Conservation (phyloP, 2,329 filamentous ascomycete genomes). For the Talaromyces islandicus region DNA sequence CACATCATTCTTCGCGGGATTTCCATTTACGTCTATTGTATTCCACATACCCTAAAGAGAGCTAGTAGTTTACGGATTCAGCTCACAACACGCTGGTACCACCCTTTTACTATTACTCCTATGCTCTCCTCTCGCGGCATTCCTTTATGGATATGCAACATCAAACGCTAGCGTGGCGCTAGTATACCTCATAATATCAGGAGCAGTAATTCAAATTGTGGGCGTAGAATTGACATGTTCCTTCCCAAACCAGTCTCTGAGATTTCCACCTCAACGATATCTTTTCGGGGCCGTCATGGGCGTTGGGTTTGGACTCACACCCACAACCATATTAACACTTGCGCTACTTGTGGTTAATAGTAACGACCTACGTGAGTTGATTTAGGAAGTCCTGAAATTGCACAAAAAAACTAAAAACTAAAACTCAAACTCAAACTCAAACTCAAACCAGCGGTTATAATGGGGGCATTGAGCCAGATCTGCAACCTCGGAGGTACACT, state of each 20-base stretch:
- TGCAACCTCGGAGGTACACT: constrained; percentile 33
- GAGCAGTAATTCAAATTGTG: constrained; percentile 23
- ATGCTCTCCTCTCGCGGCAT: constrained; percentile 20
- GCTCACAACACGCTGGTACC: constrained; percentile 26
- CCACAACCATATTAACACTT: constrained; percentile 26
- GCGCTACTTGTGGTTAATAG: constrained; percentile 24
- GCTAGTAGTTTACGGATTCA: constrained; percentile 28
- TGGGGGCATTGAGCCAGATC: constrained; percentile 34
- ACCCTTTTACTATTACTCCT: constrained; percentile 29
- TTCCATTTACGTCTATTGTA: constrained; percentile 5
- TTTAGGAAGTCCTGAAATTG: neutral
- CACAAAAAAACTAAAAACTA: neutral
- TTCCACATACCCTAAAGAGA: constrained; percentile 33
- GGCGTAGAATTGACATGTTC: constrained; percentile 28
- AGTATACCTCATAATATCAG: constrained; percentile 24
- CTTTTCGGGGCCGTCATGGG: constrained; percentile 33
- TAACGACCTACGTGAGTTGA: constrained; percentile 22
- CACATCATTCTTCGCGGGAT: constrained; percentile 20
- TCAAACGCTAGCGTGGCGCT: constrained; percentile 22
- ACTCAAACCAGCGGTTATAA: constrained; percentile 22
- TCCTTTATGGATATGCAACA: constrained; percentile 22
- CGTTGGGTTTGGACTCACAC: constrained; percentile 30
- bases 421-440: neutral
- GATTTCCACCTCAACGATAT: constrained; percentile 19
- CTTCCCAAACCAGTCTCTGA: constrained; percentile 13